A percentile compares a stretch with the other conserved stretches of the same genome.
These are phyloP conservation scores for Lizonia empirigonia DNA, from an alignment of 2,329 filamentous ascomycete genomes.

Conservation along the genomic window DNA sequence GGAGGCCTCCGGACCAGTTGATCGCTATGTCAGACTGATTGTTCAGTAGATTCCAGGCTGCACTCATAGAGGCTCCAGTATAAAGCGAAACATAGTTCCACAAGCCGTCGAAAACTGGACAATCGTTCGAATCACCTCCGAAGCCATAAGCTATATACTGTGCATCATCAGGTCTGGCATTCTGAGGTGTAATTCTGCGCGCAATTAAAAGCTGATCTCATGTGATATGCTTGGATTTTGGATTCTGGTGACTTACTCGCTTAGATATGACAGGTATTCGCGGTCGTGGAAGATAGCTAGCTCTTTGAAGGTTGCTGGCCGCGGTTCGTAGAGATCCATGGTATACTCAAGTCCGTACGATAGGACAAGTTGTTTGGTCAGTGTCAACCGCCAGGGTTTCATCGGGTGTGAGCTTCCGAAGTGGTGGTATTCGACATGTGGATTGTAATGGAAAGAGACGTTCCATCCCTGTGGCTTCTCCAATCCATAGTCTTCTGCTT, in stretches of 20 bases:
- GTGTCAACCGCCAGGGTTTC: conserved; percentile 96
- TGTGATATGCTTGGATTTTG: neutral
- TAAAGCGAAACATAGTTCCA: conserved; percentile 96
- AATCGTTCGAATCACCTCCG: conserved; percentile 73
- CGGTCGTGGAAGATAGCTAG: conserved; percentile 83
- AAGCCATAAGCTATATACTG: conserved; percentile 74
- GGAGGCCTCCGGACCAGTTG: conserved; percentile 95
- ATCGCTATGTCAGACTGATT: conserved; percentile 93
- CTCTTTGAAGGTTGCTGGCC: conserved; percentile 85
- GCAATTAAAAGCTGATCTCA: conserved; percentile 9
- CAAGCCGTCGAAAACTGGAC: conserved; percentile 93
- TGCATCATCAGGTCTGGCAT: conserved; percentile 50
- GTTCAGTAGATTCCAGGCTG: conserved; percentile 84
- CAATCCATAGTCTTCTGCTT: conserved; percentile 69
- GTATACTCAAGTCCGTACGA: conserved; percentile 95
- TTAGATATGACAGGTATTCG: conserved; percentile 91
- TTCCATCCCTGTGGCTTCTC: conserved; percentile 81
- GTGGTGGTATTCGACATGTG: conserved; percentile 93
- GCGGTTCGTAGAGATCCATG: conserved; percentile 91
- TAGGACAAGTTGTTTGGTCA: conserved; percentile 93
- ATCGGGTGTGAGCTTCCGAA: conserved; percentile 97
- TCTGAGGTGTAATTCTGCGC: conserved; percentile 53
- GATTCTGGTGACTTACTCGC: conserved; percentile 32
- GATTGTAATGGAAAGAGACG: conserved; percentile 95
- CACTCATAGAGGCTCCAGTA: conserved; percentile 86